phyloP scores from a whole-genome alignment of 2,329 filamentous ascomycete species.

The Gliomastix tumulicola region DNA sequence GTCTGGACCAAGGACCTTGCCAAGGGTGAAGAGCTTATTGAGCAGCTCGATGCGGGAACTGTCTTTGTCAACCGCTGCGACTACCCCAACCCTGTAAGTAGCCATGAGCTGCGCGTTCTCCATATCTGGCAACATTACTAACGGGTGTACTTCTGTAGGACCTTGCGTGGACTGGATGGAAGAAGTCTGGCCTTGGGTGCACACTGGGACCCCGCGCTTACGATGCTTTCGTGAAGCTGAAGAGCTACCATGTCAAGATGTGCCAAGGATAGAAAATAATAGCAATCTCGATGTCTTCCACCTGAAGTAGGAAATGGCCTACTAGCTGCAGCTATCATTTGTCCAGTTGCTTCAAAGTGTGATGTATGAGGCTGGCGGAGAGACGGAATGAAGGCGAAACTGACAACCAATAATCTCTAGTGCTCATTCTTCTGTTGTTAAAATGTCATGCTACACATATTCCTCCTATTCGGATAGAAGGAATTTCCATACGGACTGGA shows the following conservation, averaged over 20 bases:
- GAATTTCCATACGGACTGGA: conserved; percentile 17
- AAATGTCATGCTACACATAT: too few relatives aligned
- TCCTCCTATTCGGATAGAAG: too few relatives aligned
- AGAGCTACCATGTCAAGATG: conserved; percentile 91
- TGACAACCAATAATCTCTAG: too few relatives aligned
- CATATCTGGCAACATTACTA: too few relatives aligned
- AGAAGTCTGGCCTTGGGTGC: conserved; percentile 88
- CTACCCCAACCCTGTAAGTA: conserved; percentile 79
- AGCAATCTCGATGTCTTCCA: too few relatives aligned
- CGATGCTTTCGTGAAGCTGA: conserved; percentile 92
- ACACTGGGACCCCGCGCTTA: conserved; percentile 87
- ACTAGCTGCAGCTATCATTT: too few relatives aligned
- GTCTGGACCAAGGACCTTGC: conserved; percentile 89
- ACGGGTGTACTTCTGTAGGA: conserved; percentile 62
- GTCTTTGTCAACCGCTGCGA: conserved; percentile 96
- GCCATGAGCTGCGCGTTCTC: too few relatives aligned
- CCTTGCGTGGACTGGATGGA: conserved; percentile 96
- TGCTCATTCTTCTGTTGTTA: too few relatives aligned
- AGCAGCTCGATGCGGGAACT: conserved; percentile 83
- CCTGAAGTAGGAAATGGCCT: too few relatives aligned
- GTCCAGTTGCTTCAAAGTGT: too few relatives aligned
- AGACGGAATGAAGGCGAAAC: too few relatives aligned
- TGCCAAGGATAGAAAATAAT: conserved; percentile 52
- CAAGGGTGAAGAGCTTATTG: conserved; percentile 70
- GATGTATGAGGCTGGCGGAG: too few relatives aligned